Percentiles rank a stretch among this genome's conserved stretches.
Conservation (phyloP, 73 alveolate genomes). For the Paramecium tetraurelia region DNA sequence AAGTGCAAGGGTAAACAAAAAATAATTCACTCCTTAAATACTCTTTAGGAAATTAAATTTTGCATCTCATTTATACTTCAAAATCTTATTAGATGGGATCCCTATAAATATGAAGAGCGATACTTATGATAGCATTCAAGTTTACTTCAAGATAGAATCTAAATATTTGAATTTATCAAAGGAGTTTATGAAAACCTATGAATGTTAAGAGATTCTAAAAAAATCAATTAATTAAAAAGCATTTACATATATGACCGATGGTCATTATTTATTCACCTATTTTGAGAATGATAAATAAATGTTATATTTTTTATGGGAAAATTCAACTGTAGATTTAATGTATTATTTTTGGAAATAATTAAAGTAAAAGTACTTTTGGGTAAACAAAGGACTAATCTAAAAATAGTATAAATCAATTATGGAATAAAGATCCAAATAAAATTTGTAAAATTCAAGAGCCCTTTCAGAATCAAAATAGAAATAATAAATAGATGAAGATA, state of each 20-base stretch:
- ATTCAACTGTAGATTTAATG: slow-evolving; percentile 9
- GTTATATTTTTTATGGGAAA: not conserved
- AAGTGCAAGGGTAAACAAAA: not conserved
- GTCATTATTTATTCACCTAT: slow-evolving; percentile 32
- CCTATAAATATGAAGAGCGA: slow-evolving; percentile 22
- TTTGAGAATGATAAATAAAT: slow-evolving; percentile 12
- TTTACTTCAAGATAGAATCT: not conserved
- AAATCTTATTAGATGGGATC: not conserved
- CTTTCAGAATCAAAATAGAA: not conserved
- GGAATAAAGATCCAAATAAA: not conserved
- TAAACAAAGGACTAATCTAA: not conserved
- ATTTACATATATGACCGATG: slow-evolving; percentile 10
- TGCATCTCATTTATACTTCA: slow-evolving; percentile 38
- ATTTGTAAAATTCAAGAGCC: not conserved
- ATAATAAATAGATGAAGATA: not conserved
- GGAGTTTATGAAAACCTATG: not conserved
- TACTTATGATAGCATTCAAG: slow-evolving; percentile 6
- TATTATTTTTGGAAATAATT: not conserved
- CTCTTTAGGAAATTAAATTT: slow-evolving; percentile 34
- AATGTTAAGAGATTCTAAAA: slow-evolving; percentile 35
- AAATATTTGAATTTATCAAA: not conserved
- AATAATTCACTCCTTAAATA: not conserved
- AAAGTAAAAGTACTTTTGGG: not conserved
- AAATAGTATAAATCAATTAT: not conserved
- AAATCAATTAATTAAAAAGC: not conserved